Conservation (phyloP, 257 asterid species). For the Thymus mandschuricus region DNA sequence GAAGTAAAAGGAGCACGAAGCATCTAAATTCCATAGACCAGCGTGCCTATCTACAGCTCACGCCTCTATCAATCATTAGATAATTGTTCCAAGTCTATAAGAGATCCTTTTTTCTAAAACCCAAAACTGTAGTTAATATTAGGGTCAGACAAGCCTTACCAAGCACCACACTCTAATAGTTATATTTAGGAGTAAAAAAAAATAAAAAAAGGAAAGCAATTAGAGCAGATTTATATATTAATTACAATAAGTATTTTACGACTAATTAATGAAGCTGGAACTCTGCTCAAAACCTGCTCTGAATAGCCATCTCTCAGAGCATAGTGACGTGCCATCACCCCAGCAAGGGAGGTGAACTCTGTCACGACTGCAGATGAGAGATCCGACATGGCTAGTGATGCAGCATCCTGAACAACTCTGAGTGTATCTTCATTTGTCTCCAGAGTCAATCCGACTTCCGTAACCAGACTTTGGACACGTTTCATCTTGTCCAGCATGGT, state of each 20-base stretch:
- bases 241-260: constrained; percentile 4
- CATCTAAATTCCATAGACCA: not conserved
- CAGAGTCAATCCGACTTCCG: constrained; percentile 65
- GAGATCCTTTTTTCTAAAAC: constrained; percentile 16
- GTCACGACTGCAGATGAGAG: constrained; percentile 91
- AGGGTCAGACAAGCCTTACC: constrained; percentile 19
- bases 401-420: constrained; percentile 66
- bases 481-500: constrained; percentile 93
- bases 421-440: constrained; percentile 57
- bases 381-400: constrained; percentile 90
- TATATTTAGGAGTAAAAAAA: constrained; percentile 3
- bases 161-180: not conserved
- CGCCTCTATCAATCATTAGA: constrained; percentile 15
- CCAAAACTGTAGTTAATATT: constrained; percentile 5
- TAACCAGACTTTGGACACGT: constrained; percentile 68
- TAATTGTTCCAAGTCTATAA: too few species aligned
- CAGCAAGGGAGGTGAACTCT: constrained; percentile 94
- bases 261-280: constrained; percentile 15
- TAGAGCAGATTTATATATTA: constrained; percentile 10
- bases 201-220: constrained; percentile 7
- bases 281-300: constrained; percentile 56
- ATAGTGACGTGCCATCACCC: constrained; percentile 92
- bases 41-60: too few species aligned
- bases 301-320: constrained; percentile 95
- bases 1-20: constrained; percentile 11